These are phyloP conservation scores for Hypoxylon sp. DNA, from an alignment of 2,329 filamentous ascomycete genomes.

Conservation along the genomic window DNA sequence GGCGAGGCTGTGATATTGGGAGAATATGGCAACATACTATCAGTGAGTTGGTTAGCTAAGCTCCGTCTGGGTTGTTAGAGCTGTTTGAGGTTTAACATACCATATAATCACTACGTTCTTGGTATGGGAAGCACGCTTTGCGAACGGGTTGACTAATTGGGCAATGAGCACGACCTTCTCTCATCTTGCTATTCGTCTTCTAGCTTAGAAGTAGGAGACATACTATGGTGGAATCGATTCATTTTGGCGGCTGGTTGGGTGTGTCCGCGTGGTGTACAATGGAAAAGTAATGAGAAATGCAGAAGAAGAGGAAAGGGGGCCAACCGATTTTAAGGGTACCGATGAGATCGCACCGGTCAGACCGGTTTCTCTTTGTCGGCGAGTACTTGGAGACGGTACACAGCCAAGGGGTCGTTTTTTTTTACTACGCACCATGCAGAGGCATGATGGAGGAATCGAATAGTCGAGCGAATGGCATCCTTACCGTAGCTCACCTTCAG, in stretches of 20 bases:
- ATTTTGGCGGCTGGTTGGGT: conserved; percentile 30
- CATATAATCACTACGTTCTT: conserved; percentile 67
- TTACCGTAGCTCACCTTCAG: no score
- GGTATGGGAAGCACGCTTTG: conserved; percentile 71
- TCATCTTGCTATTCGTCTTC: neutral
- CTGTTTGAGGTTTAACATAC: conserved; percentile 20
- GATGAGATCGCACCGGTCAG: conserved; percentile 3
- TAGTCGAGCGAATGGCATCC: neutral
- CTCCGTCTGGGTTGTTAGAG: neutral
- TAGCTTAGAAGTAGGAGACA: conserved; percentile 5
- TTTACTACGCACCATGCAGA: no score
- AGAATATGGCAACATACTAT: conserved; percentile 16
- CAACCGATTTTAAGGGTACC: conserved; percentile 16
- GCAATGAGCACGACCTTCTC: conserved; percentile 1
- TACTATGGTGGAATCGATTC: conserved; percentile 45
- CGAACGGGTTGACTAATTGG: conserved; percentile 75
- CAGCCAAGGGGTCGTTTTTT: no score
- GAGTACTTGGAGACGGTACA: neutral
- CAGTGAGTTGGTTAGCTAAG: conserved; percentile 10
- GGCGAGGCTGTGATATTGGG: neutral
- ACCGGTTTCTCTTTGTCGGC: conserved; percentile 3
- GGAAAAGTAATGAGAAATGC: neutral
- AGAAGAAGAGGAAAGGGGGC: conserved; percentile 2
- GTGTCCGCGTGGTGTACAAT: conserved; percentile 2
- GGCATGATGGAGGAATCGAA: neutral